Conservation (phyloP, 1,139 yeast species). For the Yamadazyma triangularis region DNA sequence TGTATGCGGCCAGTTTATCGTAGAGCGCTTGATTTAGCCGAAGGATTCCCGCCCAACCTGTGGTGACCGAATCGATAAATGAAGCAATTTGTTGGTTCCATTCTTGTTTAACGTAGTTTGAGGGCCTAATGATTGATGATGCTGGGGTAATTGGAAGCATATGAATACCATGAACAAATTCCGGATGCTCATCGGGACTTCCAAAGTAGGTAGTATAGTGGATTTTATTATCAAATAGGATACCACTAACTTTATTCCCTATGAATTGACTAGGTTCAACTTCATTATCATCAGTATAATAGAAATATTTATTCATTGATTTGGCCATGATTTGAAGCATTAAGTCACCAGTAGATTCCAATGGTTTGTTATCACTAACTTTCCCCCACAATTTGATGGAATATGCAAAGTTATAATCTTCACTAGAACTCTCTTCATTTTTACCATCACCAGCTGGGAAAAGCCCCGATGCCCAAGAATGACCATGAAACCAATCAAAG, state of each 20-base stretch:
- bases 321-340: conserved; percentile 62
- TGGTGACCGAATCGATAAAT: conserved; percentile 52
- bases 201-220: conserved; percentile 69
- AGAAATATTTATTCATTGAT: conserved; percentile 57
- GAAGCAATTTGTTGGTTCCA: conserved; percentile 55
- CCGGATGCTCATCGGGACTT: conserved; percentile 36
- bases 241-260: conserved; percentile 68
- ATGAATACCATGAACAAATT: conserved; percentile 91
- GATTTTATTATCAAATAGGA: conserved; percentile 75
- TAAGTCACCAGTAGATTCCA: conserved; percentile 69
- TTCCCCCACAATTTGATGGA: conserved; percentile 80
- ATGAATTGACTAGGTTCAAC: conserved; percentile 50
- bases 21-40: conserved; percentile 70
- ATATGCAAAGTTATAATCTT: conserved; percentile 73
- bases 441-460: conserved; percentile 67
- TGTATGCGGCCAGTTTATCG: conserved; percentile 62
- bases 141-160: conserved; percentile 82
- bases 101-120: conserved; percentile 72
- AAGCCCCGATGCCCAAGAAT: conserved; percentile 79
- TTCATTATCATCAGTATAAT: conserved; percentile 49
- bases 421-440: conserved; percentile 77
- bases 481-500: conserved; percentile 79
- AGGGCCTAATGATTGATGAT: conserved; percentile 71
- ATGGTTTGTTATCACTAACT: conserved; percentile 49
- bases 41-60: conserved; percentile 86